Base-by-base conservation (phyloP, 352 stramenopile genomes). In the Globisporangium iwayamae region DNA sequence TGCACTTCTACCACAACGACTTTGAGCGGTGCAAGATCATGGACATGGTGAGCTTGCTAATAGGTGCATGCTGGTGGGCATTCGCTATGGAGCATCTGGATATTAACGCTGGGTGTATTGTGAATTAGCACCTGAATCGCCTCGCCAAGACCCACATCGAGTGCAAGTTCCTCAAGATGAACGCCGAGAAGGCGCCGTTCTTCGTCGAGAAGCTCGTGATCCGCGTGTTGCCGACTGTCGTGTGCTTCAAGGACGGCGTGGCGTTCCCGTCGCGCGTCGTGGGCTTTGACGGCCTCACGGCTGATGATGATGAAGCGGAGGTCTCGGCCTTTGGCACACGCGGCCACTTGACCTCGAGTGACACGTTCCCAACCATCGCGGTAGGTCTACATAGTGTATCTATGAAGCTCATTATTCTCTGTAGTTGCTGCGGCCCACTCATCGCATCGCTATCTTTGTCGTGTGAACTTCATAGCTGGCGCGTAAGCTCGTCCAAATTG, bases 11-110 rank as follows among this genome's bases (percentile, higher is more conserved):
- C 78, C 96, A 99, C 73, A 84, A 95, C 34, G 96, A 99, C 64
- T 99, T 99, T 79, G 89, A 98, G 75, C 81, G 89, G 28, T 99
- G 95, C 79, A 98, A 98, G 76, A 96, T 99, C 69, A 98, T 99
- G 93, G 95, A 99, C 74, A 97, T 90, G 79, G 74, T 81, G 20
- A 9, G 45, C 1, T 28, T 25, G 13, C 6, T 36, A 4, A 10
- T 18, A 13, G 14, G 32, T 36, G 7, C n/a, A 11, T 45, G 8
- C 22, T 7, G 8, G 0, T 36, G 5, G 8, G 20, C 4, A 36
- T 2, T 36, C 22, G 0, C 22, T 25, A 25, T 25, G 22, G 22
- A 25, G 22, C 22, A 16, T 18, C 20, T 3, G 38, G 38, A 38
- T 54, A 22, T 55, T 55, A 55, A 55, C 13, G n/a, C 45, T 8